A percentile compares a stretch with the other conserved stretches of the same genome.
These are phyloP conservation scores for Lonicera japonica DNA, from an alignment of 129 eudicot genomes.

Conservation along the genomic window DNA sequence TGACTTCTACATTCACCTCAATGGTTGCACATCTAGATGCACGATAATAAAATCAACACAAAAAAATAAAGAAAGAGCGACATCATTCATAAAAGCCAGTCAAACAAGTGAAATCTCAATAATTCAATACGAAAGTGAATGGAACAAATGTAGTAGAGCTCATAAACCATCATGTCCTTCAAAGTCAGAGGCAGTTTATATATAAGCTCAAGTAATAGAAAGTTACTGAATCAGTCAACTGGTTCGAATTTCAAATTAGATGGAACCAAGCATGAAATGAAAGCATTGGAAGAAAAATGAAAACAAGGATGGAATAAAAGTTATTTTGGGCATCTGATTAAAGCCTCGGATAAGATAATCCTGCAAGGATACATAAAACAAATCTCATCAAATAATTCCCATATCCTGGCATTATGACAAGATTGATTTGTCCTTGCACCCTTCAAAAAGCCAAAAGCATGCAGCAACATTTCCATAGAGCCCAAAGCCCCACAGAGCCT, in stretches of 20 bases:
- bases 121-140: no score
- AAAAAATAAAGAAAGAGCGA: background rate
- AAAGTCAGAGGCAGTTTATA: background rate
- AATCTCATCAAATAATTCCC: background rate
- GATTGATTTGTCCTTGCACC: background rate
- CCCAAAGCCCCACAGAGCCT: conserved; percentile 1
- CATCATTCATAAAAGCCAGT: background rate
- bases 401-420: background rate
- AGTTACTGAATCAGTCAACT: background rate
- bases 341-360: background rate
- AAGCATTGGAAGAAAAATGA: background rate
- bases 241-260: background rate
- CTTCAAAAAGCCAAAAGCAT: background rate
- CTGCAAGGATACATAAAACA: background rate
- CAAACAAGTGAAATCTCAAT: no score
- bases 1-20: no score
- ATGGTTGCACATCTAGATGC: no score
- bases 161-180: background rate
- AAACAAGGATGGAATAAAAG: background rate
- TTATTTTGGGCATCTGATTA: background rate
- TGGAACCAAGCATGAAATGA: background rate
- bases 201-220: no score
- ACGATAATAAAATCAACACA: background rate
- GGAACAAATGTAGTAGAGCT: no score
- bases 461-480: background rate